These are phyloP conservation scores for Phytophthora cryptogea DNA, from an alignment of 352 stramenopile species.

Conservation along the genomic window DNA sequence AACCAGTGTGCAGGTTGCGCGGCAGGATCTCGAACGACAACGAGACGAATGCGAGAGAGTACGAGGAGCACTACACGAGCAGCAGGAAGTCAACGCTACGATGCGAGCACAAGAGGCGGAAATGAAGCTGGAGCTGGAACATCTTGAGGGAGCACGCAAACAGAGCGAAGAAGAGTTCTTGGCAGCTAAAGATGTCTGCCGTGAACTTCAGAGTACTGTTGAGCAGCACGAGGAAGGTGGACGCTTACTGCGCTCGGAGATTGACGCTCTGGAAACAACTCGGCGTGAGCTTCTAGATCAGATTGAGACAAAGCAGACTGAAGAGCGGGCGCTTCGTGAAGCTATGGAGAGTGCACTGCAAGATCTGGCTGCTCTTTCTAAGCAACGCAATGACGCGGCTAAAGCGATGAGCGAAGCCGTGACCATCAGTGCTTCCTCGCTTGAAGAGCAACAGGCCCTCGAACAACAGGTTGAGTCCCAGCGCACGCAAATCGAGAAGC, in stretches of 20 bases:
- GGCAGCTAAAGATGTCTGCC: conserved; percentile 56
- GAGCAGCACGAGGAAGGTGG: conserved; percentile 42
- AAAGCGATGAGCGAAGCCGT: conserved; percentile 87
- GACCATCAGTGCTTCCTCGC: conserved; percentile 76
- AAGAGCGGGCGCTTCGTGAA: conserved; percentile 54
- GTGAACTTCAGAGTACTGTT: conserved; percentile 48
- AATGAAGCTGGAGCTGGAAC: conserved; percentile 42
- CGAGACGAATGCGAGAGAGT: conserved; percentile 39
- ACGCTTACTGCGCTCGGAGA: conserved; percentile 23
- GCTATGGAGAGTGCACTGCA: conserved; percentile 74
- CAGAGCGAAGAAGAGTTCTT: conserved; percentile 55
- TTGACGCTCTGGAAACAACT: conserved; percentile 33
- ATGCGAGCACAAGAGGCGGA: conserved; percentile 42
- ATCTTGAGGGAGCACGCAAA: conserved; percentile 30
- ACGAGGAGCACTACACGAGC: conserved; percentile 27
- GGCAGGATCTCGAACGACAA: conserved; percentile 36
- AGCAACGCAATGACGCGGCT: conserved; percentile 77
- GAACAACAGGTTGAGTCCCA: conserved; percentile 64
- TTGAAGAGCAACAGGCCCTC: conserved; percentile 79
- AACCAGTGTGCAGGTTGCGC: conserved; percentile 34
- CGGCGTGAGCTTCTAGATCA: conserved; percentile 41
- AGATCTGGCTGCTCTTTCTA: conserved; percentile 64
- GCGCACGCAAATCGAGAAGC: conserved; percentile 71
- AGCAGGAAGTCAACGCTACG: conserved; percentile 41
- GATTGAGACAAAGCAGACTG: conserved; percentile 47